Percentiles rank a stretch among this genome's conserved stretches.
Evolutionary conservation across 140 eudicot species (phyloP).

Genomic region (Senecio squalidus): DNA sequence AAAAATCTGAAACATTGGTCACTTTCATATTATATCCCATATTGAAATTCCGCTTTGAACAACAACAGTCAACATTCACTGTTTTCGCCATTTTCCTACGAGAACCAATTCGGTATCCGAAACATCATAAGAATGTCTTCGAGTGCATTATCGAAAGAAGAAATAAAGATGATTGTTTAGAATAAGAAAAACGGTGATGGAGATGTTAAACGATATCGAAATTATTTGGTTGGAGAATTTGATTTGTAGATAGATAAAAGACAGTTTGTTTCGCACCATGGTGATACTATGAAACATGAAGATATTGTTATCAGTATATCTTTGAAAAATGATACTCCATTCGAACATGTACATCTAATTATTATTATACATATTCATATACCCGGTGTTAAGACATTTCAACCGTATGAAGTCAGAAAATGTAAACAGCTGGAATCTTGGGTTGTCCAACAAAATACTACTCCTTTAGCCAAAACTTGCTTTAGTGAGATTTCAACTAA

Average conservation of each 20-base stretch:
- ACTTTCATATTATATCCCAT: no score
- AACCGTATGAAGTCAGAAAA: constrained; percentile 81
- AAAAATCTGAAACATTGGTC: no score
- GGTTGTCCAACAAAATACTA: constrained; percentile 77
- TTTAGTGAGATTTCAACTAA: constrained; percentile 66
- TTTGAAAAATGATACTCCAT: constrained; percentile 37
- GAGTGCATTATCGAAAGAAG: constrained; percentile 43
- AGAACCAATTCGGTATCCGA: no score
- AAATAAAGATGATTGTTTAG: constrained; percentile 38
- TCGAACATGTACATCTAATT: constrained; percentile 35
- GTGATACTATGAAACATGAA: constrained; percentile 57
- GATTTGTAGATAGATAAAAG: constrained; percentile 52
- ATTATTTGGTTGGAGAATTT: constrained; percentile 48
- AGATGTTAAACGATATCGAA: constrained; percentile 53
- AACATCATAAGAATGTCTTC: no score
- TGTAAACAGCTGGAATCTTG: constrained; percentile 76
- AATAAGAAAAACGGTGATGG: no score
- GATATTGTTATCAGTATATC: constrained; percentile 45
- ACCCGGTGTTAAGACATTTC: constrained; percentile 78
- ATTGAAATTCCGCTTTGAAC: no score
- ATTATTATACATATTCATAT: no score
- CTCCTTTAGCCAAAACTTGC: constrained; percentile 82
- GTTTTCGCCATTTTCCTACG: no score
- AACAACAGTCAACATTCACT: no score
- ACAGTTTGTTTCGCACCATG: constrained; percentile 47